Base-by-base conservation (phyloP, 2,329 filamentous ascomycete species). In the Didymella exigua region DNA sequence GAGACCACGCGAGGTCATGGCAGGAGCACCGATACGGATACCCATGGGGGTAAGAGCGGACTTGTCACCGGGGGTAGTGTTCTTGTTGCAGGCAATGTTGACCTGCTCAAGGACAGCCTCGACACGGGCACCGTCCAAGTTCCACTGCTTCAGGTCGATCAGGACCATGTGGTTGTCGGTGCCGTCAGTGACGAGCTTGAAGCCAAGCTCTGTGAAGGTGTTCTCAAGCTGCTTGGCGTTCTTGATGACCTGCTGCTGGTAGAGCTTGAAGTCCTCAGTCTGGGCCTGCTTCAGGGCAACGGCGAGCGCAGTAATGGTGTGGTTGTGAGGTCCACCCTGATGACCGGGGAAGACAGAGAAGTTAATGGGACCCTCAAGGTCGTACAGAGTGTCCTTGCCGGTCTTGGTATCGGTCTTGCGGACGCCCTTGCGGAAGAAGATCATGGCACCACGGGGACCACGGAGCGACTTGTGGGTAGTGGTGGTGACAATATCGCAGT, bases 41-140 rank as follows among this genome's bases (percentile, higher is more conserved):
- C 95, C 95, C 63, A 93, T 93, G 13, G 95, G 95, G 61, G 93
- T 91, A 71, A 99, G 85, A 1, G 95, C 95, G 0, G 92, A 96
- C 73, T 89, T 91, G 78, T 99, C 95, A 37, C 93, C 95, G 1
- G 95, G 95, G 0, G 97, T 93, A 7, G 95, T 97, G 81, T 99
- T 99, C 84, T 99, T 99, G 84, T 99, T 99, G 74, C 90, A 89
- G n/a, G 95, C 95, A 47, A 98, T 93, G 67, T 93, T 93, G 63
- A 96, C 91, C 41, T 96, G 86, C 75, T 97, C 93, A 21, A 97
- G 84, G 14, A 96, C 87, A 41, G 91, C 88, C 80, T 97, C 93
- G 13, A 96, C 91, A 48, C 93, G 88, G 21, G 89, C 89, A 64
- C 93, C 93, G 71, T 99, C 95, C 58, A 99, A 87, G 54, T 84